Percentiles rank a stretch among this genome's conserved stretches.
Conservation (phyloP, 139 green algal genomes). For the Chlorella sorokiniana region DNA sequence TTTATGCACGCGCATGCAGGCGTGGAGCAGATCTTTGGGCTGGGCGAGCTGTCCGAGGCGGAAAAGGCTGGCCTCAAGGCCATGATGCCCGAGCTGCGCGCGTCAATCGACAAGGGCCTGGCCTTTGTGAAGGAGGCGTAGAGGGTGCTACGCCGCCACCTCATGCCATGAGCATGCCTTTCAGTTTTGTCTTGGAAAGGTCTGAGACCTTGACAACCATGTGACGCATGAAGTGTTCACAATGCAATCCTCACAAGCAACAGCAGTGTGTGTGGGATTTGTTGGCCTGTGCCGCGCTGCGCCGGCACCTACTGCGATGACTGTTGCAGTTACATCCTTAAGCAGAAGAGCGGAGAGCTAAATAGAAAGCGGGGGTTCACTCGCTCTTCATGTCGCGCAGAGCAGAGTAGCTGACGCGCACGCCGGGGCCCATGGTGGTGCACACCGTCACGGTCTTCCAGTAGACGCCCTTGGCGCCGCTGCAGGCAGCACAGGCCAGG, state of each 20-base stretch:
- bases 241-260: too few species aligned
- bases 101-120: constrained; percentile 88
- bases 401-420: constrained; percentile 73
- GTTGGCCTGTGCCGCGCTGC: too few species aligned
- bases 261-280: too few species aligned
- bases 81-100: constrained; percentile 83
- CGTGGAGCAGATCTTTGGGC: constrained; percentile 75
- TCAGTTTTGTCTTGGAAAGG: too few species aligned
- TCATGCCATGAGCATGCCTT: too few species aligned
- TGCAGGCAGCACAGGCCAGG: background rate
- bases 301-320: too few species aligned
- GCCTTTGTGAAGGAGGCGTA: constrained; percentile 71
- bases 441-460: constrained; percentile 96
- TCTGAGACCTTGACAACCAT: too few species aligned
- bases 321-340: too few species aligned
- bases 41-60: constrained; percentile 85
- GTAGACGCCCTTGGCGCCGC: constrained; percentile 96
- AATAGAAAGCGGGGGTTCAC: background rate
- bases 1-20: constrained; percentile 31
- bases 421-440: constrained; percentile 94
- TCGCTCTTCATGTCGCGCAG: constrained; percentile 54
- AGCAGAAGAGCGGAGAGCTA: background rate
- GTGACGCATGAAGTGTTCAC: too few species aligned
- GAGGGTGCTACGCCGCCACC: too few species aligned
- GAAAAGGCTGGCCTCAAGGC: constrained; percentile 85